Evolutionary conservation across 2,329 filamentous ascomycete genomes (phyloP).

Genomic region (Exophiala mesophila): DNA sequence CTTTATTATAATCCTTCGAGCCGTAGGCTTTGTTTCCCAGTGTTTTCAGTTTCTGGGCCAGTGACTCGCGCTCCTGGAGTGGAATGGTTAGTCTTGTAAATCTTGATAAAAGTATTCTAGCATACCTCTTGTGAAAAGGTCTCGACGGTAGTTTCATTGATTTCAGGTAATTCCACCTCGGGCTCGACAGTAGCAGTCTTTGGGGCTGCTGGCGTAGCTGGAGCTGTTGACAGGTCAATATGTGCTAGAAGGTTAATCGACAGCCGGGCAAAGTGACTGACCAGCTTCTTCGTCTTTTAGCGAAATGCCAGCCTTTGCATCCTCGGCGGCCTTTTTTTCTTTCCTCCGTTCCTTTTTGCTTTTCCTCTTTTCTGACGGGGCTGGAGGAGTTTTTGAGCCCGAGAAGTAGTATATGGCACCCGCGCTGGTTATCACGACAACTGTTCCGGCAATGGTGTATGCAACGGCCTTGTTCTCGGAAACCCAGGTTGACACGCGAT

Average conservation of each 20-base stretch:
- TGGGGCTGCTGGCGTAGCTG: constrained; percentile 1
- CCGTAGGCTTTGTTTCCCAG: constrained; percentile 96
- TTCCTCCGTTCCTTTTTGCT: constrained; percentile 88
- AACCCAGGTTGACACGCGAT: constrained; percentile 84
- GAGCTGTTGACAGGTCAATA: neutral
- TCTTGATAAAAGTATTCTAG: constrained; percentile 6
- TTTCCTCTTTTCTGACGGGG: constrained; percentile 57
- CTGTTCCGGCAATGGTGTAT: constrained; percentile 93
- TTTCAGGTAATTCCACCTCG: constrained; percentile 64
- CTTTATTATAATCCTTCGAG: constrained; percentile 85
- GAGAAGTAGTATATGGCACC: constrained; percentile 88
- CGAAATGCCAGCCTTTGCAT: constrained; percentile 39
- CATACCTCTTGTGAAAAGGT: constrained; percentile 44
- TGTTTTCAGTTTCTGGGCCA: constrained; percentile 86
- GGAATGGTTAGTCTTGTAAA: constrained; percentile 1
- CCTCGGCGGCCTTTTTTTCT: constrained; percentile 66
- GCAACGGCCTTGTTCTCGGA: constrained; percentile 93
- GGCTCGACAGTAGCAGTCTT: constrained; percentile 33
- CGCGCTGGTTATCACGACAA: constrained; percentile 83
- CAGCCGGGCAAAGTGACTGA: constrained; percentile 17
- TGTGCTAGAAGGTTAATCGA: neutral
- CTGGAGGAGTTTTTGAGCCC: constrained; percentile 41
- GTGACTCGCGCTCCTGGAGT: constrained; percentile 70
- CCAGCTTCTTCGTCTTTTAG: constrained; percentile 33
- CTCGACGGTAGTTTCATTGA: constrained; percentile 47